Base-by-base conservation (phyloP, 345 rosid genomes). In the Excoecaria cochinchinensis region DNA sequence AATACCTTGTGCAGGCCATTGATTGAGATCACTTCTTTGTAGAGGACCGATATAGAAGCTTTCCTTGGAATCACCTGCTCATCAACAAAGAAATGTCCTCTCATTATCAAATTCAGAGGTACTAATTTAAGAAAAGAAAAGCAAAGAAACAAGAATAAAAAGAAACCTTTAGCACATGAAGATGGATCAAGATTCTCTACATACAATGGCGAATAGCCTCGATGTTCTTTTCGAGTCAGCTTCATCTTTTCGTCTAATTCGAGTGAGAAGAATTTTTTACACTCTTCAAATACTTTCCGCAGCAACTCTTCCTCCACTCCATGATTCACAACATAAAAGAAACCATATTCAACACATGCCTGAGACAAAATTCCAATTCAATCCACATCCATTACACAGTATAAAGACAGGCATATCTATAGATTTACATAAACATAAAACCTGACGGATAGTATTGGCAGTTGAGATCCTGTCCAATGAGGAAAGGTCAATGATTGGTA, bases 311-410 rank as follows among this genome's bases (percentile, higher is more conserved):
- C 31, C 31, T 31, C 85, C 2, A 90, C 84, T 3, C 93, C 97
- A 70, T 94, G 98, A 75, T 94, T 94, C 79, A 85, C 89, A 0
- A 94, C 83, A 81, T 89, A 94, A 79, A 92, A 94, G 91, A 90
- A 94, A n/a, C 97, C 96, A 74, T 84, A 78, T 21, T 90, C 91
- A 14, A 82, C 38, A 1, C 31, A 31, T 31, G 31, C 31, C 31
- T 31, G 31, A 31, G 31, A 31, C 31, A 31, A 31, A 1, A 31
- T 31, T 31, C 31, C 31, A 31, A 31, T 31, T 31, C 31, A 31
- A 31, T 31, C 31, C 31, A 31, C 31, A 0, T 31, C 31, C 31
- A 31, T 31, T 31, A 31, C 31, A 31, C 31, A 31, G 31, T 31
- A 31, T 31, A 31, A 31, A 31, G 31, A 31, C 31, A 31, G 31